Evolutionary conservation across 768 basidiomycete species (phyloP).

Genomic region (Suillus paluster): DNA sequence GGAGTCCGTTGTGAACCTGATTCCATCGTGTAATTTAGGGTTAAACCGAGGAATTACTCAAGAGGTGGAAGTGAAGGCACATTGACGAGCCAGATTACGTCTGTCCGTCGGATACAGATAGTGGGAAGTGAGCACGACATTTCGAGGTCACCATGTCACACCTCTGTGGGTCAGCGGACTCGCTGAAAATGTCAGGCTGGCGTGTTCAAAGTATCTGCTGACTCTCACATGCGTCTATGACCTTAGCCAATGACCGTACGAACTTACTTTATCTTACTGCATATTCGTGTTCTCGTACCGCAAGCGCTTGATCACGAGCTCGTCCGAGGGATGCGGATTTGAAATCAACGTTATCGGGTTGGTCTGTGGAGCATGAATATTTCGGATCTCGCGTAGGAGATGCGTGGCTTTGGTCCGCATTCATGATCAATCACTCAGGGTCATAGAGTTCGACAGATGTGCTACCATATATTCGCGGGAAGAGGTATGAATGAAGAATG

Average conservation of each 20-base stretch:
- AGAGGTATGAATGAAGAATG: background rate
- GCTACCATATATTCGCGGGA: background rate
- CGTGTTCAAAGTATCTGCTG: background rate
- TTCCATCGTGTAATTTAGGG: slow-evolving; percentile 29
- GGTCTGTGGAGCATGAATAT: background rate
- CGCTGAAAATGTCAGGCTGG: background rate
- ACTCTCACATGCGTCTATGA: background rate
- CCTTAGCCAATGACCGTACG: background rate
- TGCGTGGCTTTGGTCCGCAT: background rate
- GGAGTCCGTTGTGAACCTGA: slow-evolving; percentile 27
- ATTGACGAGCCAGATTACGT: background rate
- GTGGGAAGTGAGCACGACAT: slow-evolving; percentile 1
- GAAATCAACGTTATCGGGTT: background rate
- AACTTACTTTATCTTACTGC: background rate
- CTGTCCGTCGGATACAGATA: background rate
- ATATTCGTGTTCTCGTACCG: background rate
- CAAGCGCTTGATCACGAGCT: slow-evolving; percentile 1
- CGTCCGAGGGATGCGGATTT: background rate
- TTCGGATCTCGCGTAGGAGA: background rate
- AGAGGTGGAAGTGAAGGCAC: background rate
- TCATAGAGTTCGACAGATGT: background rate
- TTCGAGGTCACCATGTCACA: background rate
- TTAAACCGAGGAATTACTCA: background rate
- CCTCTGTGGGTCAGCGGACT: background rate
- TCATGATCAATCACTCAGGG: background rate